phyloP scores from a whole-genome alignment of 164 flowering plant genomes.

The Paratinospora sagittata region DNA sequence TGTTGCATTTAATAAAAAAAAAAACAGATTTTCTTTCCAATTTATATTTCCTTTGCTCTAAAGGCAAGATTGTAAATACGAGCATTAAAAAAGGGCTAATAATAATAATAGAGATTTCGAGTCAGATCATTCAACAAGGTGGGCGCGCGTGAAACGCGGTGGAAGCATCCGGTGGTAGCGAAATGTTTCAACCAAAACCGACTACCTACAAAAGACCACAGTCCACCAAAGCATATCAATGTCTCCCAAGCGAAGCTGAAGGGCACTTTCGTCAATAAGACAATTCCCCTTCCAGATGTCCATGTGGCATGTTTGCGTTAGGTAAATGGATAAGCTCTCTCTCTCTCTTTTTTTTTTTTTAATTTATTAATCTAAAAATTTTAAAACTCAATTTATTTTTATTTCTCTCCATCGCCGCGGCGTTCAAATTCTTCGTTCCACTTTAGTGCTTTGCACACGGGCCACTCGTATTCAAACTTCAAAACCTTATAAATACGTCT shows the following conservation, averaged over 20 bases:
- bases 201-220: background rate
- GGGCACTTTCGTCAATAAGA: background rate
- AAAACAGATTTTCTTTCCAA: background rate
- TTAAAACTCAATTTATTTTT: background rate
- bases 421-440: constrained; percentile 24
- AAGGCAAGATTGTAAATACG: background rate
- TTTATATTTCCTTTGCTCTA: no score
- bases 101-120: background rate
- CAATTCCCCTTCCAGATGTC: background rate
- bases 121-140: background rate
- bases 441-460: constrained; percentile 30
- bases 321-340: constrained; percentile 35
- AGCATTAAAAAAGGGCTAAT: background rate
- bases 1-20: background rate
- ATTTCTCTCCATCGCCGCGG: constrained; percentile 17
- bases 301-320: constrained; percentile 1
- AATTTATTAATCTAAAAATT: background rate
- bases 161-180: background rate
- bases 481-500: constrained; percentile 23
- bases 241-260: background rate
- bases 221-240: background rate
- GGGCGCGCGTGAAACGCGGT: background rate
- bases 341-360: background rate
- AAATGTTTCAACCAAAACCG: no score
- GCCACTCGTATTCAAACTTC: background rate